Base-by-base conservation (phyloP, 768 basidiomycete species). In the Mycena amicta region DNA sequence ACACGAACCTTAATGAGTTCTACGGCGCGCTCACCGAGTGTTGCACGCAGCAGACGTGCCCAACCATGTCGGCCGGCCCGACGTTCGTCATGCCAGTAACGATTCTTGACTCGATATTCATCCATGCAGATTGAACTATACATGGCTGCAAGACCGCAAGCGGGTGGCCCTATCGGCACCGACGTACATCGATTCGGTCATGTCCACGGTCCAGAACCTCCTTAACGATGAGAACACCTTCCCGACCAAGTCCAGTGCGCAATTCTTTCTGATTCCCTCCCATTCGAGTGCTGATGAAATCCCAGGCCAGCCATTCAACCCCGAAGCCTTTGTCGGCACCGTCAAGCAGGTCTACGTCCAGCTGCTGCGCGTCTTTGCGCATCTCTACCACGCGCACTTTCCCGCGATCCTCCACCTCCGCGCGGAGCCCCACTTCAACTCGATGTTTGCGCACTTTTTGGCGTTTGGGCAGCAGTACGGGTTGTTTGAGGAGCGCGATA, bases 381-480 rank as follows among this genome's bases (percentile, higher is more conserved):
- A 99, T 75, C 87, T 98, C 70, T 99, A 98, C 75, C 92, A 99
- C 71, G 89, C 93, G 6, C 97, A 99, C 69, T 99, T 95, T 72
- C 78, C 82, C 12, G 88, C 90, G 66, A 89, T 98, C 67, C 85
- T 99, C 29, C 97, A 99, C 70, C 84, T 99, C 30, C 92, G 93
- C 53, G 88, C 91, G 15, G 97, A 98, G 72, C 92, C 92, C 0
- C 95, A 97, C 71, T 95, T 96, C 76, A 96, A 96, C 73, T 96
- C 94, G 4, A 84, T 99, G 31, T 99, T 99, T 71, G 97, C 97
- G 0, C 97, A 99, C 74, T 98, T 97, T 77, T 80, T 99, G 29
- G 91, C 96, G 0, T 98, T 98, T 68, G 97, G 97, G 2, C 85
- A 88, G 59, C 94, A 98, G 72, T 99, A 97, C 70, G 92, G 97